Percentiles rank a stretch among this genome's conserved stretches.
These are phyloP conservation scores for Heteromeles arbutifolia DNA, from an alignment of 306 rosid species.

Conservation along the genomic window DNA sequence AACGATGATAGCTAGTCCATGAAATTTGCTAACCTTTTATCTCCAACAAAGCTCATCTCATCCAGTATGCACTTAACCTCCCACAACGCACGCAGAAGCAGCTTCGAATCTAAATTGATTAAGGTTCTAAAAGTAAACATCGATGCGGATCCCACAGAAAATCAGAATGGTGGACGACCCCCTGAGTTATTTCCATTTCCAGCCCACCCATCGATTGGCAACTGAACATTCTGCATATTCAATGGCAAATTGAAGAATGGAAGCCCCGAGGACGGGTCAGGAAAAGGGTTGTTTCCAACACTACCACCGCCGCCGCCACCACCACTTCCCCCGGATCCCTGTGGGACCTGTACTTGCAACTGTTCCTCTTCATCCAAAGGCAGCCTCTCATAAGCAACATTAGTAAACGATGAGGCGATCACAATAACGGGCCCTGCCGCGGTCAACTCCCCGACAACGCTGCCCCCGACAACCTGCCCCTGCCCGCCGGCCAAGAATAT, in stretches of 20 bases:
- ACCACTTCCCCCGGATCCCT: constrained; percentile 31
- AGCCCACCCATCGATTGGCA: constrained; percentile 58
- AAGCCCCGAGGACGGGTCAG: constrained; percentile 63
- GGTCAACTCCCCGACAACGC: constrained; percentile 77
- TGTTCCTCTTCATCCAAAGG: constrained; percentile 72
- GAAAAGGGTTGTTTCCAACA: constrained; percentile 31
- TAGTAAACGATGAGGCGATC: constrained; percentile 76
- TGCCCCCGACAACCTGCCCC: constrained; percentile 88
- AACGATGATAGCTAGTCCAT: constrained; percentile 12
- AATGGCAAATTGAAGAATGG: constrained; percentile 79
- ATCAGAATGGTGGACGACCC: constrained; percentile 7
- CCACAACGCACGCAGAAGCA: background rate
- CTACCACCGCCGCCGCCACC: constrained; percentile 22
- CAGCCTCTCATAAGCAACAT: constrained; percentile 79
- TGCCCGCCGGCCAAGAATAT: constrained; percentile 71
- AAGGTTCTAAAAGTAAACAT: background rate
- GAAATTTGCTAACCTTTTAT: constrained; percentile 50
- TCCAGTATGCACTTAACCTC: constrained; percentile 6
- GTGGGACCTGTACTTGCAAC: constrained; percentile 45
- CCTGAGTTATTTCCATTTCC: constrained; percentile 26
- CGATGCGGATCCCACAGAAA: background rate
- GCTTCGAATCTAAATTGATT: background rate
- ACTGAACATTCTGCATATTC: constrained; percentile 82
- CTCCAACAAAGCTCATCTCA: constrained; percentile 10
- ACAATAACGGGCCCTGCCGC: constrained; percentile 81